These are phyloP conservation scores for Zoysia pacifica DNA, from an alignment of 176 grass and related monocot genomes.

Conservation along the genomic window DNA sequence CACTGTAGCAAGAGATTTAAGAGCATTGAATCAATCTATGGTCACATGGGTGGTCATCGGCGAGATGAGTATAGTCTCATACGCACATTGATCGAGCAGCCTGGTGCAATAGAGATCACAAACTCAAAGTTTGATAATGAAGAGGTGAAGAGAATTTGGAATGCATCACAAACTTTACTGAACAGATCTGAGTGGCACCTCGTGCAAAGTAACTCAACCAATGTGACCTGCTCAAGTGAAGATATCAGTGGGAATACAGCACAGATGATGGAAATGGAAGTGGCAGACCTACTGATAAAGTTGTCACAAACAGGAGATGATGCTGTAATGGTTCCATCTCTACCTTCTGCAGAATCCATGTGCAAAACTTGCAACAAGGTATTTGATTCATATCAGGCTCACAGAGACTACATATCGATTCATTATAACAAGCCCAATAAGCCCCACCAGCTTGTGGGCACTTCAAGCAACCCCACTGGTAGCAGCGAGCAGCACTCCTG, in stretches of 20 bases:
- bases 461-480: background rate
- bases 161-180: background rate
- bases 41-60: background rate
- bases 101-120: background rate
- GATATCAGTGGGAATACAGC: too few relatives aligned
- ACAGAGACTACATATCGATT: background rate
- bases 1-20: background rate
- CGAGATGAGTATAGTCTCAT: background rate
- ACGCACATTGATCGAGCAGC: background rate
- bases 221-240: background rate
- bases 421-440: background rate
- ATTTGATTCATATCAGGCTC: conserved; percentile 16
- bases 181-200: background rate
- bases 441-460: background rate
- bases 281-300: background rate
- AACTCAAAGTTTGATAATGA: too few relatives aligned
- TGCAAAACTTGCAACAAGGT: background rate
- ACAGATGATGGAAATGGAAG: conserved; percentile 16
- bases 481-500: background rate
- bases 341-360: background rate
- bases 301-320: background rate
- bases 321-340: too few relatives aligned
- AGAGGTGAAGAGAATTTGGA: background rate
- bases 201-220: background rate
- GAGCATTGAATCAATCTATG: background rate